phyloP scores from a whole-genome alignment of 2,329 filamentous ascomycete species.

The Dothideomycetidae sp. region DNA sequence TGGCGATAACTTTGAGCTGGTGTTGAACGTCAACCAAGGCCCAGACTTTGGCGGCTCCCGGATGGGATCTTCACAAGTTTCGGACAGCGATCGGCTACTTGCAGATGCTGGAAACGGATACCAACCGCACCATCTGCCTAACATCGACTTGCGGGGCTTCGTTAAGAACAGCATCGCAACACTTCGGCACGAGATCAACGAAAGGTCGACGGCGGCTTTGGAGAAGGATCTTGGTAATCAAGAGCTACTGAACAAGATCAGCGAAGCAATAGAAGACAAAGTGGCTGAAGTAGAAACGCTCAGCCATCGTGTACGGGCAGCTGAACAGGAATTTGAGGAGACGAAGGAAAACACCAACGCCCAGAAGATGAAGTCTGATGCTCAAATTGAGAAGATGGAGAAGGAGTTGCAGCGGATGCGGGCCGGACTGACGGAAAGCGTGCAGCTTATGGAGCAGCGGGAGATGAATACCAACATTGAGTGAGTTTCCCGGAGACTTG shows the following conservation, averaged over 20 bases:
- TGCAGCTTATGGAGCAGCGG: constrained; percentile 82
- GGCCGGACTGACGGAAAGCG: constrained; percentile 64
- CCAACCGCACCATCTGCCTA: constrained; percentile 76
- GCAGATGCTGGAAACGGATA: constrained; percentile 75
- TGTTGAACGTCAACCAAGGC: constrained; percentile 63
- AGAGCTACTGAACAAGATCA: constrained; percentile 83
- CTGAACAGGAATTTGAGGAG: constrained; percentile 87
- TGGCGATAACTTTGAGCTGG: constrained; percentile 70
- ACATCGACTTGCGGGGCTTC: constrained; percentile 70
- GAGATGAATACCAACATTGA: constrained; percentile 97
- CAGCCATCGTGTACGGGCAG: constrained; percentile 72
- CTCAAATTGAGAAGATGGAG: constrained; percentile 97
- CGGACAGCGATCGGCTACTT: constrained; percentile 61
- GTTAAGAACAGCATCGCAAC: constrained; percentile 65
- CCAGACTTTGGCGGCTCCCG: constrained; percentile 54
- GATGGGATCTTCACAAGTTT: constrained; percentile 31
- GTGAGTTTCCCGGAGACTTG: constrained; percentile 37
- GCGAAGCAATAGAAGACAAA: constrained; percentile 95
- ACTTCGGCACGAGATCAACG: constrained; percentile 82
- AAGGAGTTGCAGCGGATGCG: constrained; percentile 94
- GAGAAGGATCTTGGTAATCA: constrained; percentile 91
- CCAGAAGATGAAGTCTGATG: constrained; percentile 76
- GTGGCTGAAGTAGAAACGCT: constrained; percentile 81
- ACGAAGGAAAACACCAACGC: constrained; percentile 76
- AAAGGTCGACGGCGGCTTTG: constrained; percentile 65